Conservation (phyloP, 164 flowering plant genomes). For the Vitis rupestris region DNA sequence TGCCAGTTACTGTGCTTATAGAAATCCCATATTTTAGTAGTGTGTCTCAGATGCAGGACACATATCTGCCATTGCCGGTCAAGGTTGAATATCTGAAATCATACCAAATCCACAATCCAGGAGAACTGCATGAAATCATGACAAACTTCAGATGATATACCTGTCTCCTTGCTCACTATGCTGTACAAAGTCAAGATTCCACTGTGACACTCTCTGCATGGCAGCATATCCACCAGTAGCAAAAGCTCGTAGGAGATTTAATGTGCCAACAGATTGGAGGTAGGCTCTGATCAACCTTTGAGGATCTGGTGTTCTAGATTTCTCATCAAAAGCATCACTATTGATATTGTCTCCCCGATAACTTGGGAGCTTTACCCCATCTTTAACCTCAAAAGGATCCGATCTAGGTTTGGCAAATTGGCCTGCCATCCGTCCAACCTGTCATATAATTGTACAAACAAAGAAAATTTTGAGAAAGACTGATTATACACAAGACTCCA, state of each 20-base stretch:
- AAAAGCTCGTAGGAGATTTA: conserved; percentile 55
- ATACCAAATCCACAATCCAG: neutral
- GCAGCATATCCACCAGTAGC: conserved; percentile 58
- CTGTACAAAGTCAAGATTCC: conserved; percentile 49
- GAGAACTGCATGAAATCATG: neutral
- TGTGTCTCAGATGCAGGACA: no score
- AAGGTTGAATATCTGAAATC: no score
- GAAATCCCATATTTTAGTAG: no score
- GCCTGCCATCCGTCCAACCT: conserved; percentile 63
- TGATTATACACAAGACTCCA: neutral
- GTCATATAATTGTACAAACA: neutral
- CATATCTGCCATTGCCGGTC: no score
- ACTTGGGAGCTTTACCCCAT: conserved; percentile 52
- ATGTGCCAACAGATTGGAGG: conserved; percentile 48
- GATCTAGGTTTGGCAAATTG: conserved; percentile 60
- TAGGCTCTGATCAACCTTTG: conserved; percentile 48
- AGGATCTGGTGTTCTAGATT: conserved; percentile 52
- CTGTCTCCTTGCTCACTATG: conserved; percentile 54
- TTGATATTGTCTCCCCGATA: conserved; percentile 54
- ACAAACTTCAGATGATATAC: conserved; percentile 9
- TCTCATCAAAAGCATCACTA: conserved; percentile 42
- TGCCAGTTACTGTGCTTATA: no score
- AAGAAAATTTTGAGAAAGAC: neutral
- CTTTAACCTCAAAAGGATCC: conserved; percentile 41
- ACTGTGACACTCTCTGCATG: conserved; percentile 48